Conservation (phyloP, 495 filamentous ascomycete species). For the Annulohypoxylon nitens region DNA sequence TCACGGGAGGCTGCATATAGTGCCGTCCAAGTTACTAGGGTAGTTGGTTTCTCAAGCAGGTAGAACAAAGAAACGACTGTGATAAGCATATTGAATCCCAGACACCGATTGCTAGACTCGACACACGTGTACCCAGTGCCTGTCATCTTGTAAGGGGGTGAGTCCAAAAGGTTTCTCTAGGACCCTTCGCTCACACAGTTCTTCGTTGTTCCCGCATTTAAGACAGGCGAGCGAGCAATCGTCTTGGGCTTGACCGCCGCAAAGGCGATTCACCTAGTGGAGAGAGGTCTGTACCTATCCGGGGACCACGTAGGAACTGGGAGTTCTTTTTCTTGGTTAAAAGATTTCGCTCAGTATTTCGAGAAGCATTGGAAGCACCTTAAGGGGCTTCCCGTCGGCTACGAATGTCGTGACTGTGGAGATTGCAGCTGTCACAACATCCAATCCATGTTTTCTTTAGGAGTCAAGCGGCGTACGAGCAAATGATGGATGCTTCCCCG, state of each 20-base stretch:
- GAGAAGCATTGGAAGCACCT: conserved; percentile 52
- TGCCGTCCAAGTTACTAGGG: conserved; percentile 57
- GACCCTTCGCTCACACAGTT: conserved; percentile 43
- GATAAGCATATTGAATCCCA: conserved; percentile 54
- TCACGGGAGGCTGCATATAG: conserved; percentile 65
- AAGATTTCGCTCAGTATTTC: conserved; percentile 48
- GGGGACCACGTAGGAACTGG: conserved; percentile 44
- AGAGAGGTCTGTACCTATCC: conserved; percentile 57
- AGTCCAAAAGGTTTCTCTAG: conserved; percentile 37
- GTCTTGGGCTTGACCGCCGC: conserved; percentile 55
- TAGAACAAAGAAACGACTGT: conserved; percentile 60
- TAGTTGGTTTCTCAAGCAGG: conserved; percentile 52
- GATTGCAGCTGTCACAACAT: conserved; percentile 57
- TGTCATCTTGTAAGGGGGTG: conserved; percentile 41
- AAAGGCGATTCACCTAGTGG: conserved; percentile 48
- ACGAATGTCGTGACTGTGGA: conserved; percentile 52
- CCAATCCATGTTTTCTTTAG: conserved; percentile 52
- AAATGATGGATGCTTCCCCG: conserved; percentile 49
- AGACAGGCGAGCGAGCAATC: conserved; percentile 43
- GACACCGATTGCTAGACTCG: conserved; percentile 62
- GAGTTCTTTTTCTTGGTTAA: conserved; percentile 36
- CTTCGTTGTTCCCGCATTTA: conserved; percentile 44
- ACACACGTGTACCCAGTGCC: conserved; percentile 61
- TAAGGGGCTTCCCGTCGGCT: conserved; percentile 43
- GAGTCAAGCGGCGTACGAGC: conserved; percentile 52